Base-by-base conservation (phyloP, 1,284 basidiomycete species). In the Anthracocystis panici-leucophaei region DNA sequence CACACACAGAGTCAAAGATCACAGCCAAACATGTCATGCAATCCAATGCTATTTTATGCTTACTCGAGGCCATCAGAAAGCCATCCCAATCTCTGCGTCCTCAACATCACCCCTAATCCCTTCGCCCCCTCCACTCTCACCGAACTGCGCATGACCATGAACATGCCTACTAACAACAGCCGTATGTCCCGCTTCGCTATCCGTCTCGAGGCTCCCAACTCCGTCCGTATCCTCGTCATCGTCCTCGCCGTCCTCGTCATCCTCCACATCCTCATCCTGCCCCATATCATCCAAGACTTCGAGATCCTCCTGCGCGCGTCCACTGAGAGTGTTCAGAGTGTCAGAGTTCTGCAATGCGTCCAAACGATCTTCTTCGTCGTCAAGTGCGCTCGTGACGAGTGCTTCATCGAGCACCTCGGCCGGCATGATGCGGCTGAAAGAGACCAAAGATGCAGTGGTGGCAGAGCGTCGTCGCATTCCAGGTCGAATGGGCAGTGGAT, bases 401-500 rank as follows among this genome's bases (percentile, higher is more conserved):
- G 74, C 75, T 35, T 75, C 77, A 38, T 78, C 76, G 29, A 78
- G 38, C 48, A 78, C 73, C 38, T 70, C 66, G 31, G 68, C 61
- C 0, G 76, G 76, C 40, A 55, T 52, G 55, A 78, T 73, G 20
- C 76, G 66, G 50, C 70, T 76, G 21, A 66, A 70, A 2, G 75
- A 57, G 20, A 76, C 57, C 57, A 70, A 5, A 33, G 70, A 77
- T 11, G 70, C 59, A 21, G 60, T 61, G 5, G 75, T 77, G 2
- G 65, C 70, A 41, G 75, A 77, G 3, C 75, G 68, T 50, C 53
- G 61, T 27, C 74, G 74, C 62, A 72, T 68, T 4, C 61, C 65
- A 35, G 69, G 74, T n/a, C 65, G 62, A 16, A 50, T 20, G 12
- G 68, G 68, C 18, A 69, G 52, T 3, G 69, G 69, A 44, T 67